These are phyloP conservation scores for Allium fistulosum DNA, from an alignment of 106 monocot genomes.

Conservation along the genomic window DNA sequence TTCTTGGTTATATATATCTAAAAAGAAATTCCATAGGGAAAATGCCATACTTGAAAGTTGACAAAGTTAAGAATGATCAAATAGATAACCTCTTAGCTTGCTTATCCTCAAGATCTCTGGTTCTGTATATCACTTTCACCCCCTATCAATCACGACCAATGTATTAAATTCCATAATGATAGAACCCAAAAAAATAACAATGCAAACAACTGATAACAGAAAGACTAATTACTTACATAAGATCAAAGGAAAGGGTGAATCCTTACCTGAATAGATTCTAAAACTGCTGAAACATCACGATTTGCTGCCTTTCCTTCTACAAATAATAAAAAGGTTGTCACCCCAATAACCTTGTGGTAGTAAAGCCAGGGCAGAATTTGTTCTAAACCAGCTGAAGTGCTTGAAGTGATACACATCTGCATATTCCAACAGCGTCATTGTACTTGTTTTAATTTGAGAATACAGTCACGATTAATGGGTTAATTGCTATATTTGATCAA, in stretches of 20 bases:
- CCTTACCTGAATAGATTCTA: constrained; percentile 84
- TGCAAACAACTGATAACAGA: neutral
- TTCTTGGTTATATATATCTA: neutral
- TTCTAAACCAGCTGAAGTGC: constrained; percentile 85
- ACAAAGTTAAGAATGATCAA: too few species aligned
- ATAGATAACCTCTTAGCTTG: constrained; percentile 66
- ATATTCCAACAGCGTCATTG: neutral
- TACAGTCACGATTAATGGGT: too few species aligned
- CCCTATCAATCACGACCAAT: constrained; percentile 39
- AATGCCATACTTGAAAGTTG: too few species aligned
- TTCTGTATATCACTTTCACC: constrained; percentile 82
- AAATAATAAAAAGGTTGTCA: constrained; percentile 72
- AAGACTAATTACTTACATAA: neutral
- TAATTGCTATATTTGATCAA: too few species aligned
- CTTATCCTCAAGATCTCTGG: constrained; percentile 73
- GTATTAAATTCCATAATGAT: neutral
- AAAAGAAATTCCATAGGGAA: neutral
- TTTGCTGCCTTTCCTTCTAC: constrained; percentile 95
- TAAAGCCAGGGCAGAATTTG: constrained; percentile 97
- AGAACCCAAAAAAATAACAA: too few species aligned
- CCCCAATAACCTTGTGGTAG: constrained; percentile 86
- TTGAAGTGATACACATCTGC: constrained; percentile 87
- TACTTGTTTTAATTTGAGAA: too few species aligned
- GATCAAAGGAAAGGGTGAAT: neutral
- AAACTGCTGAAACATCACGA: constrained; percentile 49